Conservation (phyloP, 1,139 yeast genomes). For the Torulaspora pretoriensis region DNA sequence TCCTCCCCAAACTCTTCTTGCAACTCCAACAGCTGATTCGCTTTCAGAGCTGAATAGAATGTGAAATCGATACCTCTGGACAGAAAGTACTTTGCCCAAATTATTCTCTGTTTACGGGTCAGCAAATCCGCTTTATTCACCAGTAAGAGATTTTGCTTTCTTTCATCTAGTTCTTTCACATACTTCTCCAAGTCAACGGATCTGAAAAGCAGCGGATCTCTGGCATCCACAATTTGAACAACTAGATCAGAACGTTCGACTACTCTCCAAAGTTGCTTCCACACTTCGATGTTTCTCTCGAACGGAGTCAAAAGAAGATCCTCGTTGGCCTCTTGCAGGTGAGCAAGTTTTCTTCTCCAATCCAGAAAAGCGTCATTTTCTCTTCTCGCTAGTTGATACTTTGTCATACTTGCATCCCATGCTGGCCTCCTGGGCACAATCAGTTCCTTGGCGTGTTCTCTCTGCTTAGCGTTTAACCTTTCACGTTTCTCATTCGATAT, state of each 20-base stretch:
- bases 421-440: conserved; percentile 93
- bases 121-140: conserved; percentile 94
- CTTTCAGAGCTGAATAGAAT: conserved; percentile 87
- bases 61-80: conserved; percentile 71
- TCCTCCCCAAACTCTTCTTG: conserved; percentile 43
- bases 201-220: conserved; percentile 88
- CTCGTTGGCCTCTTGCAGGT: conserved; percentile 65
- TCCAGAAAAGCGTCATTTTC: conserved; percentile 88
- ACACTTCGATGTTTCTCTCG: conserved; percentile 94
- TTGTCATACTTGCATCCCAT: conserved; percentile 73
- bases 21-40: conserved; percentile 64
- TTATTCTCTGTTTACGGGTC: conserved; percentile 66
- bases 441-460: conserved; percentile 69
- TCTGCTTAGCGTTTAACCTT: conserved; percentile 60
- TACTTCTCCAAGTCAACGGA: conserved; percentile 84
- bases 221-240: conserved; percentile 96
- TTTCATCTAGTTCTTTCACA: conserved; percentile 66
- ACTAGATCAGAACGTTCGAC: conserved; percentile 91
- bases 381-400: conserved; percentile 73
- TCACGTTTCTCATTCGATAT: conserved; percentile 66
- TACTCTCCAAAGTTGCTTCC: conserved; percentile 99
- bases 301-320: conserved; percentile 91
- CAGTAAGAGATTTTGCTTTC: conserved; percentile 71
- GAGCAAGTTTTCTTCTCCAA: conserved; percentile 90
- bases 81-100: conserved; percentile 83